These are phyloP conservation scores for Vitis labrusca DNA, from an alignment of 164 flowering plant species.

Conservation along the genomic window DNA sequence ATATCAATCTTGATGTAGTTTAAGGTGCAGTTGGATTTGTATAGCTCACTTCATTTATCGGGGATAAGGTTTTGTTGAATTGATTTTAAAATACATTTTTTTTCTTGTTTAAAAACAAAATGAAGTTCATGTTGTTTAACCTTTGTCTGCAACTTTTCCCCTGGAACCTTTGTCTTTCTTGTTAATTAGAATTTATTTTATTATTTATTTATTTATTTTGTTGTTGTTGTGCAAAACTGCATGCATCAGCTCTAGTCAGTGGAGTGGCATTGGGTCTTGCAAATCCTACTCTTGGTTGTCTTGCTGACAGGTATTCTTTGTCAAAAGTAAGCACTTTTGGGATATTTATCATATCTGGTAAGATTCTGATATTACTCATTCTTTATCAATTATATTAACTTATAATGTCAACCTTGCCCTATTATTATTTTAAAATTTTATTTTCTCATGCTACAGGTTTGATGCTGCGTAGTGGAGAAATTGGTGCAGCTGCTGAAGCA, in stretches of 20 bases:
- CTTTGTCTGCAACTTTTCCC: no score
- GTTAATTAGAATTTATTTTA: no score
- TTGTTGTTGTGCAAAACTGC: no score
- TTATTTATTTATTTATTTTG: no score
- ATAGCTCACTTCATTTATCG: no score
- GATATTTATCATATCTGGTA: constrained; percentile 87
- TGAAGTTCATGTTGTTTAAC: no score
- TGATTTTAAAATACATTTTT: no score
- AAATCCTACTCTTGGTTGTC: constrained; percentile 80
- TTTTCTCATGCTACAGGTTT: constrained; percentile 47
- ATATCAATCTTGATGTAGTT: no score
- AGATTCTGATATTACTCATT: constrained; percentile 1
- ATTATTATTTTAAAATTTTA: not conserved
- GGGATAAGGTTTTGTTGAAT: no score
- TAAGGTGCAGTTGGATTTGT: no score
- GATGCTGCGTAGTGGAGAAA: constrained; percentile 67
- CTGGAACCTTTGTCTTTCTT: no score
- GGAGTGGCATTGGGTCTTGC: constrained; percentile 76
- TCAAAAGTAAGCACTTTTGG: constrained; percentile 85
- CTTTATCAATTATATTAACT: not conserved
- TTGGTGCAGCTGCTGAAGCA: constrained; percentile 80
- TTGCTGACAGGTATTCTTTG: constrained; percentile 63
- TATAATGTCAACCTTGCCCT: not conserved
- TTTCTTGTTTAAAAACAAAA: no score
- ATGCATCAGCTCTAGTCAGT: constrained; percentile 66